These are phyloP conservation scores for Apiotrichum laibachii DNA, from an alignment of 1,284 basidiomycete species.

Conservation along the genomic window DNA sequence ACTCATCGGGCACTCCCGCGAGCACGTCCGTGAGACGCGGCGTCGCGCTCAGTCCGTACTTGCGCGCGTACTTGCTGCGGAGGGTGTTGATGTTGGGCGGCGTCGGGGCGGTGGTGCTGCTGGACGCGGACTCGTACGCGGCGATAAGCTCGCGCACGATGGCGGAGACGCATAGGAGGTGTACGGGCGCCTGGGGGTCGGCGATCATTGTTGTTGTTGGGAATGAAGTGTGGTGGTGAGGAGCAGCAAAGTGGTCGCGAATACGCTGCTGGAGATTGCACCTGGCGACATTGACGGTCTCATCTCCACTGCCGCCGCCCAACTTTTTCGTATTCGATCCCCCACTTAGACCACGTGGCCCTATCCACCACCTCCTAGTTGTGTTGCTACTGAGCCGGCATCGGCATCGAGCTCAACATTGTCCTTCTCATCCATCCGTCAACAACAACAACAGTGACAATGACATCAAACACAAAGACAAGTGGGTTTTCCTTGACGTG, in stretches of 20 bases:
- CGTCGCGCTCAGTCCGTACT: slow-evolving; percentile 78
- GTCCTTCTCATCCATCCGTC: background rate
- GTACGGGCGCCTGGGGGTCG: slow-evolving; percentile 74
- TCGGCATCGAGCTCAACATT: background rate
- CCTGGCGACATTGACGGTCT: too few species aligned
- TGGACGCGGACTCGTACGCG: slow-evolving; percentile 32
- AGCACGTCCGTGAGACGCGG: slow-evolving; percentile 97
- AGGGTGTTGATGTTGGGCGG: slow-evolving; percentile 76
- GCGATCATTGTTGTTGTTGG: slow-evolving; percentile 24
- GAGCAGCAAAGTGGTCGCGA: background rate
- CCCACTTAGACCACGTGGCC: background rate
- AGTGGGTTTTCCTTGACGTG: background rate
- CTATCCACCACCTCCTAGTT: too few species aligned
- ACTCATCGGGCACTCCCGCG: slow-evolving; percentile 95
- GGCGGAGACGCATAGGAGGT: slow-evolving; percentile 88
- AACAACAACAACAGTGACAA: slow-evolving; percentile 1
- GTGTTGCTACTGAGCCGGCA: too few species aligned
- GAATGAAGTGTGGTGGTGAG: background rate
- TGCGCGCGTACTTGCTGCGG: slow-evolving; percentile 83
- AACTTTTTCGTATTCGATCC: too few species aligned
- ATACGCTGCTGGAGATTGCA: too few species aligned
- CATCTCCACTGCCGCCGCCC: too few species aligned
- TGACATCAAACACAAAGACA: slow-evolving; percentile 11
- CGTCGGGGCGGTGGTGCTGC: slow-evolving; percentile 29
- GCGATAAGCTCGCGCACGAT: slow-evolving; percentile 92